Evolutionary conservation across 1,284 basidiomycete genomes (phyloP).

Genomic region (Laetiporus sulphureus): DNA sequence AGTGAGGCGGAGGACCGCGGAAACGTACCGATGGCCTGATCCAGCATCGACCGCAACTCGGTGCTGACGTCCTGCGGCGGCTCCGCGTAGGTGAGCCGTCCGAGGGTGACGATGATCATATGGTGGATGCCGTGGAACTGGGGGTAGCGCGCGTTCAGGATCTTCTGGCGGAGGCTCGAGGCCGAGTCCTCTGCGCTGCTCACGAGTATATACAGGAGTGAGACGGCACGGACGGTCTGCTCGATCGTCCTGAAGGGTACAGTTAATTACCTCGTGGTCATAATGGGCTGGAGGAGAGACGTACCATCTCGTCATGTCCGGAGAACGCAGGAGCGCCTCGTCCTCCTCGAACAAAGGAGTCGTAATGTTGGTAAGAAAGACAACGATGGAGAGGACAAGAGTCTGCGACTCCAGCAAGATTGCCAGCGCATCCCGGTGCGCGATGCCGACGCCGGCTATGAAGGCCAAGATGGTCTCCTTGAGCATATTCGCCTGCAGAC

Average conservation of each 20-base stretch:
- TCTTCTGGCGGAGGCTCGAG: conserved; percentile 46
- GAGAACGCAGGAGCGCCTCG: conserved; percentile 34
- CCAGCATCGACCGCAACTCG: conserved; percentile 38
- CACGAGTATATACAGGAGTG: conserved; percentile 56
- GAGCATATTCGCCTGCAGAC: conserved; percentile 32
- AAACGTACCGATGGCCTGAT: conserved; percentile 44
- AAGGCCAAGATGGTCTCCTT: conserved; percentile 47
- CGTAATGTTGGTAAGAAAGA: conserved; percentile 45
- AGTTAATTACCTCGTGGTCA: background rate
- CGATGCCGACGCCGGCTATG: conserved; percentile 47
- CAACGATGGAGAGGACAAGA: conserved; percentile 55
- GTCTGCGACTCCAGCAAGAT: conserved; percentile 45
- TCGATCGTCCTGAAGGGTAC: conserved; percentile 37
- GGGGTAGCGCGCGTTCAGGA: conserved; percentile 43
- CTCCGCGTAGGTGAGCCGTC: conserved; percentile 66
- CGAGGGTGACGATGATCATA: conserved; percentile 70
- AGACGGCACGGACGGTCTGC: conserved; percentile 42
- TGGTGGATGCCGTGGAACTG: conserved; percentile 68
- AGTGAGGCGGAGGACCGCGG: background rate
- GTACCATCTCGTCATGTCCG: conserved; percentile 34
- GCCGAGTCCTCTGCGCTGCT: conserved; percentile 34
- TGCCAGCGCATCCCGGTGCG: conserved; percentile 42
- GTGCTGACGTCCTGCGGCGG: conserved; percentile 53
- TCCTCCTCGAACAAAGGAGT: conserved; percentile 63
- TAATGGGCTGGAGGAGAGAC: conserved; percentile 7